Evolutionary conservation across 1,284 basidiomycete genomes (phyloP).

Genomic region (Marasmius tenuissimus): DNA sequence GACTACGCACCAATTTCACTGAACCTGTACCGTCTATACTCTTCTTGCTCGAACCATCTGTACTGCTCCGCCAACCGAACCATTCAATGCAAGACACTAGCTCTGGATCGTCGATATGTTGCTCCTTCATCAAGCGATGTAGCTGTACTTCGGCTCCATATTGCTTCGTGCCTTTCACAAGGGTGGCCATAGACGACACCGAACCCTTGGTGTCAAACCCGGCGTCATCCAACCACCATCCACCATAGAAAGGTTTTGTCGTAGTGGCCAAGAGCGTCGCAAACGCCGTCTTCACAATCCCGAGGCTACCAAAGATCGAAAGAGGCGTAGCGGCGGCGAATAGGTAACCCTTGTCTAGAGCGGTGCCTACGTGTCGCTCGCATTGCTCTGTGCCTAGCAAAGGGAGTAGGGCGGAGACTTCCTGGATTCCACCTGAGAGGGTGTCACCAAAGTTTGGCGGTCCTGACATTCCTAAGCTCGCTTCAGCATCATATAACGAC

Average conservation of each 20-base stretch:
- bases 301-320: slow-evolving; percentile 7
- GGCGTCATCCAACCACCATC: not conserved
- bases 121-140: not conserved
- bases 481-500: not conserved
- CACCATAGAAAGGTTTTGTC: not conserved
- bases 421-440: slow-evolving; percentile 15
- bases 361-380: slow-evolving; percentile 13
- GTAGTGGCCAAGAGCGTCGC: not conserved
- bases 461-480: not conserved
- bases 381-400: slow-evolving; percentile 18
- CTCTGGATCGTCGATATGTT: not conserved
- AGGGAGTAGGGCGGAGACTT: slow-evolving; percentile 17
- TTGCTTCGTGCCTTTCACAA: not conserved
- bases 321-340: slow-evolving; percentile 2
- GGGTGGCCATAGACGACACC: not conserved
- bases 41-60: not conserved
- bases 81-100: not conserved
- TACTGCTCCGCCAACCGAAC: not conserved
- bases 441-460: not conserved
- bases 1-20: not conserved
- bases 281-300: not conserved
- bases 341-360: not conserved
- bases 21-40: not conserved
- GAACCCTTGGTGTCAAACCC: not conserved
- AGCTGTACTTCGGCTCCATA: not conserved